phyloP scores from a whole-genome alignment of 2,329 filamentous ascomycete genomes.

The Venturia asperata region DNA sequence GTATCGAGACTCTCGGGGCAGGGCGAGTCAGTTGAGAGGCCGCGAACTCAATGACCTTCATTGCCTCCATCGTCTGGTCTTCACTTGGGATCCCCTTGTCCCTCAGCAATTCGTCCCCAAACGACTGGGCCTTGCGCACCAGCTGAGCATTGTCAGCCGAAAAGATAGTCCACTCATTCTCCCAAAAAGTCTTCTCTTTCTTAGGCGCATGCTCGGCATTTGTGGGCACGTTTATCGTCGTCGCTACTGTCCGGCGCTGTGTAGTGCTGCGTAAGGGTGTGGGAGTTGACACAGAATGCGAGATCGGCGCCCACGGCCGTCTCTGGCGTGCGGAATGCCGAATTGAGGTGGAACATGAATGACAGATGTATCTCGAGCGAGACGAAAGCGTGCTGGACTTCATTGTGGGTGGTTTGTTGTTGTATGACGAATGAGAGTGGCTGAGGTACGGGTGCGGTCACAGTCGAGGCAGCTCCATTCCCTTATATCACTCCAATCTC shows the following conservation, averaged over 20 bases:
- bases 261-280: background rate
- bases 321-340: constrained; percentile 10
- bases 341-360: constrained; percentile 1
- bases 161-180: constrained; percentile 20
- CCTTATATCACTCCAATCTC: background rate
- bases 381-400: background rate
- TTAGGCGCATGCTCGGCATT: constrained; percentile 3
- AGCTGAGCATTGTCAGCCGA: constrained; percentile 19
- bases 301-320: constrained; percentile 4
- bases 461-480: background rate
- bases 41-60: constrained; percentile 18
- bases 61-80: constrained; percentile 11
- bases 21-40: constrained; percentile 17
- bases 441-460: background rate
- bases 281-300: background rate
- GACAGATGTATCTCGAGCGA: constrained; percentile 11
- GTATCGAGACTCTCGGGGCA: constrained; percentile 1
- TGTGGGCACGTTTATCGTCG: background rate
- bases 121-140: constrained; percentile 18
- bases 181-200: constrained; percentile 19
- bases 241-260: background rate
- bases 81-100: constrained; percentile 17
- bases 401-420: constrained; percentile 9
- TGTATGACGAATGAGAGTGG: constrained; percentile 6
- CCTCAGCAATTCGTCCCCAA: constrained; percentile 15